These are phyloP conservation scores for Apophysomyces elegans DNA, from an alignment of 371 early-diverging fungal genomes.

Conservation along the genomic window DNA sequence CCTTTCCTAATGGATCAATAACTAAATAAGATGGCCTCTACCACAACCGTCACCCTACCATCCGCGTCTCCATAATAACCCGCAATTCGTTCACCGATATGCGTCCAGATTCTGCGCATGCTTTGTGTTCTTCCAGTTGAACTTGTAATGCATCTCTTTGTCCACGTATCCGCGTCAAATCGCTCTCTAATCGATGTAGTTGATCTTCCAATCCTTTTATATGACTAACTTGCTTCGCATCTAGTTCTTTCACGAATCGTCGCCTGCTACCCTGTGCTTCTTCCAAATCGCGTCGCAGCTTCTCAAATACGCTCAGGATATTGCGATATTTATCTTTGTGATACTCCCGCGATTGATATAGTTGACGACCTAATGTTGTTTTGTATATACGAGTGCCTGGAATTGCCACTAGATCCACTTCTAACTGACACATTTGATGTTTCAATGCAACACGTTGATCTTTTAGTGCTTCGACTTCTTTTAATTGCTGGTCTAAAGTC, in stretches of 20 bases:
- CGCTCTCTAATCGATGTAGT: slow-evolving; percentile 71
- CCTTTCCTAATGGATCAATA: slow-evolving; percentile 16
- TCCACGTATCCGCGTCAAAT: slow-evolving; percentile 77
- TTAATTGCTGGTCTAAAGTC: slow-evolving; percentile 31
- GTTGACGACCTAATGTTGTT: slow-evolving; percentile 33
- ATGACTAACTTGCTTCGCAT: slow-evolving; percentile 29
- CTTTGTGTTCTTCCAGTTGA: slow-evolving; percentile 68
- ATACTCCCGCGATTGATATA: slow-evolving; percentile 36
- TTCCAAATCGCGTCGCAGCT: slow-evolving; percentile 30
- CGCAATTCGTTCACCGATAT: slow-evolving; percentile 20
- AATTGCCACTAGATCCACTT: slow-evolving; percentile 40
- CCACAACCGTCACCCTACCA: slow-evolving; percentile 15
- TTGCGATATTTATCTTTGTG: slow-evolving; percentile 39
- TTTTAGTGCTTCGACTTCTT: slow-evolving; percentile 45
- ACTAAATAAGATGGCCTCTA: not conserved
- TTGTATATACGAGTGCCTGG: slow-evolving; percentile 45
- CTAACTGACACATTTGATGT: slow-evolving; percentile 38
- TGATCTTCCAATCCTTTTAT: slow-evolving; percentile 61
- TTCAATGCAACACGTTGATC: slow-evolving; percentile 46
- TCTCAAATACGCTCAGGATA: slow-evolving; percentile 25
- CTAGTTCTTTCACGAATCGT: slow-evolving; percentile 33
- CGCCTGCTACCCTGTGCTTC: slow-evolving; percentile 31
- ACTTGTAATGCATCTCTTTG: slow-evolving; percentile 82
- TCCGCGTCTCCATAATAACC: slow-evolving; percentile 52
- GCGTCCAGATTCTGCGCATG: slow-evolving; percentile 68